Conservation (phyloP, 2,329 filamentous ascomycete species). For the Knufia petricola region DNA sequence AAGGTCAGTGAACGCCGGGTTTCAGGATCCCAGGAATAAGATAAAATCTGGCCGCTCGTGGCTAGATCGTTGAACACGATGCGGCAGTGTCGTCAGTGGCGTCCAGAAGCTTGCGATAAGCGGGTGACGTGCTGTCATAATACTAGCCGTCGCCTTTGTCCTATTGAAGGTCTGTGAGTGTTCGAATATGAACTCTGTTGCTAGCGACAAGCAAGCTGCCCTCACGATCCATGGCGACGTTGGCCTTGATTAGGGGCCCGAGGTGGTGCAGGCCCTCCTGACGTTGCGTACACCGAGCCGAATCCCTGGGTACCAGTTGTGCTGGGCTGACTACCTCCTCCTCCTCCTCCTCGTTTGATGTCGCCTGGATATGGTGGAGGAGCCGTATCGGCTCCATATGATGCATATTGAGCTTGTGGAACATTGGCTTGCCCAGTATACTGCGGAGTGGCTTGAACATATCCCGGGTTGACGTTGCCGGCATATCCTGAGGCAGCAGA, state of each 20-base stretch:
- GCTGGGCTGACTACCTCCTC: constrained; percentile 7
- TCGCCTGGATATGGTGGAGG: constrained; percentile 6
- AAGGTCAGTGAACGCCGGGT: not conserved
- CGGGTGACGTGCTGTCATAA: not conserved
- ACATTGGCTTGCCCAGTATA: constrained; percentile 8
- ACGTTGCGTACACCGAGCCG: constrained; percentile 5
- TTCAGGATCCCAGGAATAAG: not conserved
- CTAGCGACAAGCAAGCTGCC: not conserved
- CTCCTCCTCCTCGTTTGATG: constrained; percentile 4
- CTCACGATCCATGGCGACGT: constrained; percentile 1
- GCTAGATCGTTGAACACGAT: not conserved
- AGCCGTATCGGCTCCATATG: not conserved
- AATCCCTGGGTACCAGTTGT: constrained; percentile 8
- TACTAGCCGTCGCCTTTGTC: not conserved
- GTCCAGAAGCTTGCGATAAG: not conserved
- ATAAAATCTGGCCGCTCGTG: not conserved
- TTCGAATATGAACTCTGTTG: not conserved
- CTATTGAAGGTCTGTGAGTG: not conserved
- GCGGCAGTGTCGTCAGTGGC: not conserved
- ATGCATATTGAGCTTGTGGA: constrained; percentile 2
- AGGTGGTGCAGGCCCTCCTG: constrained; percentile 1
- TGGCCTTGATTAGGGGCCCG: not conserved
- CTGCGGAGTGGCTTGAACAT: constrained; percentile 4
- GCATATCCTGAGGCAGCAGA: not conserved
- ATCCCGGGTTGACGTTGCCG: not conserved